A percentile compares a stretch with the other conserved stretches of the same genome.
phyloP scores from a whole-genome alignment of 306 rosid species.

The Trifolium subterraneum region DNA sequence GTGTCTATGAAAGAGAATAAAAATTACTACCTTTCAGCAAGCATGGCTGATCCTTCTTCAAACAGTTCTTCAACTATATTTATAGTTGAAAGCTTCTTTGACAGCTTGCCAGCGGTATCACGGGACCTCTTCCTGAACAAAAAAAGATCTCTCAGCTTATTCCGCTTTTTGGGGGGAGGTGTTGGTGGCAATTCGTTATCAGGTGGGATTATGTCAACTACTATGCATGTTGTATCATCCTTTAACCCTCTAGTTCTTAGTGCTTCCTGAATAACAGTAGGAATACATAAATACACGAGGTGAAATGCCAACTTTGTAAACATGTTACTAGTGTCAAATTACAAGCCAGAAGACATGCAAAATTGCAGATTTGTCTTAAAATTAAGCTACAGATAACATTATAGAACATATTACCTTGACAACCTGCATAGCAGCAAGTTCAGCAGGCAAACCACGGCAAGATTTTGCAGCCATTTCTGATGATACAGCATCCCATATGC shows the following conservation, averaged over 20 bases:
- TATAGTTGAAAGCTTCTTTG: slow-evolving; percentile 84
- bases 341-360: too few relatives aligned
- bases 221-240: slow-evolving; percentile 94
- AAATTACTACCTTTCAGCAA: slow-evolving; percentile 88
- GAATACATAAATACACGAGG: slow-evolving; percentile 23
- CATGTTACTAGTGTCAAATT: background rate
- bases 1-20: background rate
- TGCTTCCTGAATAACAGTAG: slow-evolving; percentile 65
- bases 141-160: slow-evolving; percentile 63
- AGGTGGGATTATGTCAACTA: slow-evolving; percentile 89
- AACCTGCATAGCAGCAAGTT: slow-evolving; percentile 92
- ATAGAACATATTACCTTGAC: slow-evolving; percentile 70
- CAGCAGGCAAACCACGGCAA: slow-evolving; percentile 89
- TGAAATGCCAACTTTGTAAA: slow-evolving; percentile 18
- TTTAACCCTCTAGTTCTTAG: slow-evolving; percentile 81
- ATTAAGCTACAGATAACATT: background rate
- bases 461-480: slow-evolving; percentile 89
- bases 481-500: slow-evolving; percentile 95
- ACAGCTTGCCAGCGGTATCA: slow-evolving; percentile 62
- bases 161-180: slow-evolving; percentile 71
- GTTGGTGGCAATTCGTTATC: slow-evolving; percentile 59
- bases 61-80: slow-evolving; percentile 88
- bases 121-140: slow-evolving; percentile 65
- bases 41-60: slow-evolving; percentile 99
- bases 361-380: slow-evolving; percentile 30